Base-by-base conservation (phyloP, 2,329 filamentous ascomycete genomes). In the Sodiomyces alkalinus region DNA sequence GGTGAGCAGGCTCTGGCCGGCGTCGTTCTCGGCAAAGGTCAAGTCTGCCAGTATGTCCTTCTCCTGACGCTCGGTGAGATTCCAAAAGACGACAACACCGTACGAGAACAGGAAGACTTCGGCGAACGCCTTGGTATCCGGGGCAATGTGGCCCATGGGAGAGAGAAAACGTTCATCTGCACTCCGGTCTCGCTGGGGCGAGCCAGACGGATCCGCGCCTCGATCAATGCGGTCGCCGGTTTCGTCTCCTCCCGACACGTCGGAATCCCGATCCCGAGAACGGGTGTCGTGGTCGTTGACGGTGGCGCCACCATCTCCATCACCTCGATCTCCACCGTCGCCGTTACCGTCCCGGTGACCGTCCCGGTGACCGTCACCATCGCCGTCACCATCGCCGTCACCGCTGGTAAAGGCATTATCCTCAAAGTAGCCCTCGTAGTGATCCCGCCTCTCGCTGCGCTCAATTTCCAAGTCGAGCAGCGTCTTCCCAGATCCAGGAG, bases 71-170 rank as follows among this genome's bases (percentile, higher is more conserved):
- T 93, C 86, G 8, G 82, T 87, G 43, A 98, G 94, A 51, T 98
- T 98, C 90, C 90, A 98, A 49, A 98, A 93, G 5, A 98, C 90
- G 0, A 90, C 87, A 1, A 98, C 87, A 13, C 90, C 90, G 46
- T 98, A 98, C 11, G 81, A 87, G 52, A 92, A 96, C 42, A 98
- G 78, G 48, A 93, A 96, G 72, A 96, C 82, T 55, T 98, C 90
- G 22, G 82, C 87, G 46, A 92, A 83, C 31, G 75, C 68, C 44
- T 87, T 75, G 19, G 76, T 71, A 45, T 83, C 73, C 5, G 79
- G 68, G 1, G 69, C 69, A 15, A 82, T 64, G 17, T 70, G 65
- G 47, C 68, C 63, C 37, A 66, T 56, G 15, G 68, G 55, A 45
- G 64, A 61, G 33, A 60, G 42, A 23, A 58, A 58, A 38, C 60